A percentile compares a stretch with the other conserved stretches of the same genome.
These are phyloP conservation scores for Colletotrichum sp. DNA, from an alignment of 2,329 filamentous ascomycete species.

Conservation along the genomic window DNA sequence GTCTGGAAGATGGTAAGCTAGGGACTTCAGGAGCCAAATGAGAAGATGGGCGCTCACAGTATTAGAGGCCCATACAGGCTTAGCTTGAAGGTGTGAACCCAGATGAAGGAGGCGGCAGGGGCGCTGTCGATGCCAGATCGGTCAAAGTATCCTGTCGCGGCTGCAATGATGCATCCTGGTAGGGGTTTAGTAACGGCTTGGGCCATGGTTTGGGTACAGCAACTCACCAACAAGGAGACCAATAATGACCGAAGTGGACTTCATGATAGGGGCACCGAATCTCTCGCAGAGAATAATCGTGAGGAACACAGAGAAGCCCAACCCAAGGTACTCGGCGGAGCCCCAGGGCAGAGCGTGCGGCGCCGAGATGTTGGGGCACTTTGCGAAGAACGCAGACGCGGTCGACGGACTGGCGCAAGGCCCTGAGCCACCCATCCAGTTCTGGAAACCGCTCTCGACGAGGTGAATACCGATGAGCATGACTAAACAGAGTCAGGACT, in stretches of 20 bases:
- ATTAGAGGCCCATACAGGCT: slow-evolving; percentile 76
- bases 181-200: slow-evolving; percentile 35
- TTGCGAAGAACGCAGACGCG: slow-evolving; percentile 62
- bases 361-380: slow-evolving; percentile 71
- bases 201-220: background rate
- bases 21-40: background rate
- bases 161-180: slow-evolving; percentile 77
- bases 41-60: slow-evolving; percentile 35
- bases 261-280: slow-evolving; percentile 85
- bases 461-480: slow-evolving; percentile 76
- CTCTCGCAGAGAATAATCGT: slow-evolving; percentile 83
- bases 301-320: slow-evolving; percentile 81
- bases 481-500: slow-evolving; percentile 31
- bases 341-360: slow-evolving; percentile 80
- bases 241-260: slow-evolving; percentile 76
- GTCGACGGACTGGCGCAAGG: slow-evolving; percentile 54
- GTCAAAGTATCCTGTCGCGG: slow-evolving; percentile 79
- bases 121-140: slow-evolving; percentile 72
- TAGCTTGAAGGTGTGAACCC: slow-evolving; percentile 79
- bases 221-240: slow-evolving; percentile 58
- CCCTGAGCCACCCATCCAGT: slow-evolving; percentile 80
- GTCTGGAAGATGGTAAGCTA: slow-evolving; percentile 32
- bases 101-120: slow-evolving; percentile 76
- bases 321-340: slow-evolving; percentile 75
- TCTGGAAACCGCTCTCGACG: slow-evolving; percentile 73